Conservation (phyloP, 805 yeast species). For the Monosporozyma yasuniensis region DNA sequence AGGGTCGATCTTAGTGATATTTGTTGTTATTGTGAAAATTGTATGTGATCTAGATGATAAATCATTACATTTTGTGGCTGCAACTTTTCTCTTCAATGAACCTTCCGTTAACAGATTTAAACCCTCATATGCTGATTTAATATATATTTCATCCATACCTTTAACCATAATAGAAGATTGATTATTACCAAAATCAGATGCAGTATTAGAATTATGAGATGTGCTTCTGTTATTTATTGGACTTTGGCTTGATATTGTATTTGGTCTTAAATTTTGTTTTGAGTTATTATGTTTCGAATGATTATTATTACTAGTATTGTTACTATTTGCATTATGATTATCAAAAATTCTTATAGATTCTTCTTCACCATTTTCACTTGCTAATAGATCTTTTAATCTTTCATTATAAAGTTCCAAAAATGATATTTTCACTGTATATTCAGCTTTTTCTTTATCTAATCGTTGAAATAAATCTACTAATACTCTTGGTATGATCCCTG, state of each 20-base stretch:
- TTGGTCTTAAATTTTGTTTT: background rate
- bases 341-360: slow-evolving; percentile 40
- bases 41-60: slow-evolving; percentile 74
- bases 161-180: slow-evolving; percentile 38
- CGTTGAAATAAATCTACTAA: slow-evolving; percentile 45
- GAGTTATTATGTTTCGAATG: background rate
- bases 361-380: slow-evolving; percentile 34
- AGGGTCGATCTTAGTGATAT: slow-evolving; percentile 42
- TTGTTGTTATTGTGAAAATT: slow-evolving; percentile 60
- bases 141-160: slow-evolving; percentile 48
- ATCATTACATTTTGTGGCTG: slow-evolving; percentile 71
- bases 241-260: background rate
- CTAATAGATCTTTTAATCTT: slow-evolving; percentile 59
- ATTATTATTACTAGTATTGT: background rate
- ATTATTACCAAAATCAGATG: background rate
- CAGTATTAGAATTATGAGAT: background rate
- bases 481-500: slow-evolving; percentile 59
- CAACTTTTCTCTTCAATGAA: slow-evolving; percentile 56
- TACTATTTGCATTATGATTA: slow-evolving; percentile 24
- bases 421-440: slow-evolving; percentile 58
- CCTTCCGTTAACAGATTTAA: slow-evolving; percentile 47
- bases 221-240: background rate
- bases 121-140: slow-evolving; percentile 44
- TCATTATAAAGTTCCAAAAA: slow-evolving; percentile 80
- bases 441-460: slow-evolving; percentile 37